Conservation (phyloP, 441 rosid species). For the Eutrema salsugineum region DNA sequence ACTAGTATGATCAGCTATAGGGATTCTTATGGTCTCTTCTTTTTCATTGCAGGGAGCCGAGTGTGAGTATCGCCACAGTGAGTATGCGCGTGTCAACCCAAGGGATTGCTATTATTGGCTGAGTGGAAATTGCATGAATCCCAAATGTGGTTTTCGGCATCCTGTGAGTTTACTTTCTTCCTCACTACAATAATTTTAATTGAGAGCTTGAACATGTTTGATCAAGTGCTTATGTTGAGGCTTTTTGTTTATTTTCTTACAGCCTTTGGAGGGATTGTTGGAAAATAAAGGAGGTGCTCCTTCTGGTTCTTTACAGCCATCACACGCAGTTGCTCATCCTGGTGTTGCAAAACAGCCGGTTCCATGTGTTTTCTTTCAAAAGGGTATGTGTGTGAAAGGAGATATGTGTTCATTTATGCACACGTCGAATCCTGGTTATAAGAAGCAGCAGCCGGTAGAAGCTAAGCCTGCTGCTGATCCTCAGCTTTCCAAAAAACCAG, state of each 20-base stretch:
- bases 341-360: constrained; percentile 56
- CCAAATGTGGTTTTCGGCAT: constrained; percentile 87
- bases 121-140: constrained; percentile 93
- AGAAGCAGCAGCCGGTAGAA: constrained; percentile 34
- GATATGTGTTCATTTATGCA: constrained; percentile 85
- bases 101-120: constrained; percentile 96
- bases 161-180: constrained; percentile 60
- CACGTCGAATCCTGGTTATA: constrained; percentile 46
- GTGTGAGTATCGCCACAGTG: constrained; percentile 98
- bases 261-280: constrained; percentile 90
- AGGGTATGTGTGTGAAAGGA: constrained; percentile 83
- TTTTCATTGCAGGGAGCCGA: constrained; percentile 64
- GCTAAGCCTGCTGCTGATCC: constrained; percentile 36
- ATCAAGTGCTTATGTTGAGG: constrained; percentile 3
- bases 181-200: neutral
- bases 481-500: constrained; percentile 37
- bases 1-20: neutral
- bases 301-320: constrained; percentile 43
- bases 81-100: constrained; percentile 89
- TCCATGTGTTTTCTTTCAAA: constrained; percentile 76
- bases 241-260: constrained; percentile 24
- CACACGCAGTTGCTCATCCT: constrained; percentile 29
- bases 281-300: constrained; percentile 54
- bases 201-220: neutral
- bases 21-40: constrained; percentile 6